These are phyloP conservation scores for Bryum argenteum DNA, from an alignment of 225 moss, liverwort and hornwort genomes.

Conservation along the genomic window DNA sequence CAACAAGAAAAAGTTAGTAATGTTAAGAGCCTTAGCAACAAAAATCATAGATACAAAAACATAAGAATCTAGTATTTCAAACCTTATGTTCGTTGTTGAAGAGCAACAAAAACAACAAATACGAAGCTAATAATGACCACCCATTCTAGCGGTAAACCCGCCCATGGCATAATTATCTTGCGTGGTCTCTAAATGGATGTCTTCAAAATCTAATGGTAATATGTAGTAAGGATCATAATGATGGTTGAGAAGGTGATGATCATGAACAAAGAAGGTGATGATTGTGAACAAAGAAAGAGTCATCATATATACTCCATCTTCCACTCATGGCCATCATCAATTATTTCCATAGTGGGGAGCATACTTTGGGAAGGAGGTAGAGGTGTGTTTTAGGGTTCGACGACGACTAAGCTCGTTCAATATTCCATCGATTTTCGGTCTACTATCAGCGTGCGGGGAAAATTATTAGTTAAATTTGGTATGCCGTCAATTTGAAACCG, in stretches of 20 bases:
- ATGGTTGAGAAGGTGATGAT: neutral
- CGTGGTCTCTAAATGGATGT: too few species aligned
- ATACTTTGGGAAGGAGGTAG: neutral
- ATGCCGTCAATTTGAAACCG: conserved; percentile 30
- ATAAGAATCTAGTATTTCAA: too few species aligned
- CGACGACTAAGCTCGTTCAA: conserved; percentile 14
- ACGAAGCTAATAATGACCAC: too few species aligned
- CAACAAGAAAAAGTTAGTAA: too few species aligned
- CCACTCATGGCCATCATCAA: conserved; percentile 22
- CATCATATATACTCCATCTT: neutral
- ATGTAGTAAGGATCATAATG: neutral
- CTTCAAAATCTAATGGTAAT: neutral
- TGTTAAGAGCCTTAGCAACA: too few species aligned
- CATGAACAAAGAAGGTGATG: neutral
- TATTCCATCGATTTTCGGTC: neutral
- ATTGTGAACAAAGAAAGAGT: conserved; percentile 4
- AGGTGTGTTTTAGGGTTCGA: conserved; percentile 25
- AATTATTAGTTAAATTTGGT: conserved; percentile 3
- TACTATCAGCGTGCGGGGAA: conserved; percentile 22
- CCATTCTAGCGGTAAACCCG: too few species aligned
- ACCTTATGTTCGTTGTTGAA: too few species aligned
- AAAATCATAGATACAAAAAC: too few species aligned
- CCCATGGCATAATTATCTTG: too few species aligned
- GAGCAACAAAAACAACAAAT: too few species aligned
- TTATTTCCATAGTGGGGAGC: neutral